Evolutionary conservation across 495 filamentous ascomycete genomes (phyloP).

Genomic region (Talaromyces stipitatus): DNA sequence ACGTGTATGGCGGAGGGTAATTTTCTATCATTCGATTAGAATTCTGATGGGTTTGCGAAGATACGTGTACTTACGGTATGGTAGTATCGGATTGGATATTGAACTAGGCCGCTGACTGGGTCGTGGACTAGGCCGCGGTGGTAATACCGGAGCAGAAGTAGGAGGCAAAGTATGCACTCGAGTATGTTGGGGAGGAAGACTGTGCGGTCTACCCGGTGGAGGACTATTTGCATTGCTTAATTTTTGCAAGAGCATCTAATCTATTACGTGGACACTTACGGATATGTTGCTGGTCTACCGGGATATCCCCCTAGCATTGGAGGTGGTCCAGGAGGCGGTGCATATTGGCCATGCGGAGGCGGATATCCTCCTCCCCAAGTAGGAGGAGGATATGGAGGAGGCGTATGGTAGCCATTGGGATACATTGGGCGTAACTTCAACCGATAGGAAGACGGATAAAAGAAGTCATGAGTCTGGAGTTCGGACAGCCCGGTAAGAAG

Average conservation of each 20-base stretch:
- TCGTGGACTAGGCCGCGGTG: neutral
- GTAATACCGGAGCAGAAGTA: neutral
- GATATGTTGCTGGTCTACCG: neutral
- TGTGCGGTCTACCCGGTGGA: slow-evolving; percentile 1
- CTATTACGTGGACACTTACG: neutral
- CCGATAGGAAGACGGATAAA: neutral
- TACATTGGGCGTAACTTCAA: neutral
- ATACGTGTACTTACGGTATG: neutral
- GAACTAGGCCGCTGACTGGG: neutral
- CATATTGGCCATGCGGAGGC: neutral
- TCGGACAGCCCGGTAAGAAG: neutral
- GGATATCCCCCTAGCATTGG: neutral
- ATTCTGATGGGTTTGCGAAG: neutral
- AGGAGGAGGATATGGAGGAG: slow-evolving; percentile 2
- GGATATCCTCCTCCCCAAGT: slow-evolving; percentile 2
- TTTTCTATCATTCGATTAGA: neutral
- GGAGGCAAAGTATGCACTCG: neutral
- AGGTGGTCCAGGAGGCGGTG: slow-evolving; percentile 1
- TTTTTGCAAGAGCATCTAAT: neutral
- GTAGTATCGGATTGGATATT: neutral
- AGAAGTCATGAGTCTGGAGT: neutral
- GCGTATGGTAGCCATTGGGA: slow-evolving; percentile 2
- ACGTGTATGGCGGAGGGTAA: neutral
- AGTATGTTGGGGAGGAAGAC: slow-evolving; percentile 1
- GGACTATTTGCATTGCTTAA: neutral